Base-by-base conservation (phyloP, 1,139 yeast genomes). In the Suhomyces maxii region DNA sequence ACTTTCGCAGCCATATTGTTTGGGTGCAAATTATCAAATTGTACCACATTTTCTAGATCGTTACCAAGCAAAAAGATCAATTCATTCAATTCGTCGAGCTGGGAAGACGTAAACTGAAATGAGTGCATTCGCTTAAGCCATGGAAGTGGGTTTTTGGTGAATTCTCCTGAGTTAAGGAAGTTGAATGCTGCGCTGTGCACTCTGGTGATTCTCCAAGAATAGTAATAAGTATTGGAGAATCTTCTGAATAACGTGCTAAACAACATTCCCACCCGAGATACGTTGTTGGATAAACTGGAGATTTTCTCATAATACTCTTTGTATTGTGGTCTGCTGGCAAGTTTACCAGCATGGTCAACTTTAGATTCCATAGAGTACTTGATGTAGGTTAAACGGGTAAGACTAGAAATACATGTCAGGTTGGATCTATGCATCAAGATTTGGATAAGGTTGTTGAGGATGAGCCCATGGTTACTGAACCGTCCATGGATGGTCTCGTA, bases 141-240 rank as follows among this genome's bases (percentile, higher is more conserved):
- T 6, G 49, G 42, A 8, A 53, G 41, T 1, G 52, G 51, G 10
- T 47, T 42, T 18, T 41, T 47, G 41, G 51, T 53, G 18, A 53
- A 44, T 25, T 45, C 50, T n/a, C 48, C 50, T 28, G 42, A 36
- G 10, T 45, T 39, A 28, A 53, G 34, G 26, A 45, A 45, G 37
- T 49, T 47, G 37, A 44, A 48, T 34, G 59, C 45, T 25, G 50
- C 50, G 2, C 48, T 14, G 33, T 56, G 60, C 1, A 81, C 79
- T 52, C 78, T 79, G 41, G 73, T 64, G 59, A 80, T 66, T 55
- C 80, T 71, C 74, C 81, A 79, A 6, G 86, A 82, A 54, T 79
- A 80, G 44, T 76, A 77, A 55, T 80, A 82, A 45, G 77, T 68
- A 2, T 61, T 61, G 7, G 65, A 53, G 25, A 62, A 54, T 36